Evolutionary conservation across 2,329 filamentous ascomycete genomes (phyloP).

Genomic region (Epicoccum nigrum): DNA sequence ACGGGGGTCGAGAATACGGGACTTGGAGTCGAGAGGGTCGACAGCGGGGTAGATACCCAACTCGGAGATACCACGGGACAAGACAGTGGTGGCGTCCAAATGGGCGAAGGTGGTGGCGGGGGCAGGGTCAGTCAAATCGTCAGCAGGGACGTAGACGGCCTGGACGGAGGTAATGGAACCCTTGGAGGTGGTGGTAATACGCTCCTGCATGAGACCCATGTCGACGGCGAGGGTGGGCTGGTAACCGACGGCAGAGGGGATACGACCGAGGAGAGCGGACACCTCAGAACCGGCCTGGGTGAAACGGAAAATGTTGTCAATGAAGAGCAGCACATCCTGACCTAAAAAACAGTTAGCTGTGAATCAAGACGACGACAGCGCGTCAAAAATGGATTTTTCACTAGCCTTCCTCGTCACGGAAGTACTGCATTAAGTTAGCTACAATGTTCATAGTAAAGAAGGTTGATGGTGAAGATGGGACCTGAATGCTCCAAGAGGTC

Average conservation of each 20-base stretch:
- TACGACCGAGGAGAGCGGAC: constrained; percentile 98
- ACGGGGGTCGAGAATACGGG: constrained; percentile 99
- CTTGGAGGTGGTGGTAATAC: constrained; percentile 99
- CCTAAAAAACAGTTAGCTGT: too few relatives aligned
- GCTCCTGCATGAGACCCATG: constrained; percentile 78
- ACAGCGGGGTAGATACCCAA: constrained; percentile 99
- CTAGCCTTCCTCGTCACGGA: constrained; percentile 77
- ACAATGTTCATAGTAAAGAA: neutral
- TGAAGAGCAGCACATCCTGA: constrained; percentile 99
- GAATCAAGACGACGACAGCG: too few relatives aligned
- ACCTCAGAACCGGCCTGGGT: constrained; percentile 99
- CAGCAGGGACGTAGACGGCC: constrained; percentile 99
- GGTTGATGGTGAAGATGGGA: neutral
- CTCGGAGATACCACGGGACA: constrained; percentile 99
- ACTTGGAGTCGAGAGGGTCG: constrained; percentile 99
- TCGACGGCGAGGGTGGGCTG: constrained; percentile 53
- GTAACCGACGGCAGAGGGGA: constrained; percentile 99
- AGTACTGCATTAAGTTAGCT: constrained; percentile 64
- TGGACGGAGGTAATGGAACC: constrained; percentile 99
- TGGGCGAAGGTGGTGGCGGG: constrained; percentile 99
- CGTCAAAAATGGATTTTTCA: neutral
- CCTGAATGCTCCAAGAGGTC: too few relatives aligned
- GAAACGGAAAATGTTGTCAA: constrained; percentile 99
- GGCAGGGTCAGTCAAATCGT: constrained; percentile 99
- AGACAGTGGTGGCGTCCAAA: constrained; percentile 99